These are phyloP conservation scores for Pseudotulostoma volvatum DNA, from an alignment of 495 filamentous ascomycete species.

Conservation along the genomic window DNA sequence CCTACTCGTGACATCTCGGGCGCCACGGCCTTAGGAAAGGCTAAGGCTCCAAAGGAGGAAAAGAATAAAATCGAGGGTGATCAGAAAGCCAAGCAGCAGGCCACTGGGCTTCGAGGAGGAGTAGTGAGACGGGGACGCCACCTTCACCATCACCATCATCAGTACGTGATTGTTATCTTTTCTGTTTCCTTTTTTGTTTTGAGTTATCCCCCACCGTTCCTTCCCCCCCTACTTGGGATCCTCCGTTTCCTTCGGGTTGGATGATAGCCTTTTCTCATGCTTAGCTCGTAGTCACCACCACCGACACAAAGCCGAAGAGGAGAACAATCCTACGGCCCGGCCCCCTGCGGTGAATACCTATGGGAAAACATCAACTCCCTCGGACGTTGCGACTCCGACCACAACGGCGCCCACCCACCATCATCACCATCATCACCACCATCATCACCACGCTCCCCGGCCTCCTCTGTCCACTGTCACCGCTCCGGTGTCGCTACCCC, in stretches of 20 bases:
- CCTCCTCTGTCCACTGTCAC: slow-evolving; percentile 16
- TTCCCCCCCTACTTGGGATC: too few species aligned
- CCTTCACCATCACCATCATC: slow-evolving; percentile 40
- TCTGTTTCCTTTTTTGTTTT: slow-evolving; percentile 1
- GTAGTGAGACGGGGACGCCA: slow-evolving; percentile 39
- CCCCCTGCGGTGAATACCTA: slow-evolving; percentile 16
- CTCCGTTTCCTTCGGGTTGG: too few species aligned
- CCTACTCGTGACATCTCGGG: slow-evolving; percentile 18
- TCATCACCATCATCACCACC: slow-evolving; percentile 42
- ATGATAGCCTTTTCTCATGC: too few species aligned
- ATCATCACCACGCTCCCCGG: slow-evolving; percentile 31
- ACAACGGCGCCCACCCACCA: slow-evolving; percentile 20
- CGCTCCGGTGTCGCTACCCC: slow-evolving; percentile 22
- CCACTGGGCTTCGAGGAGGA: slow-evolving; percentile 32
- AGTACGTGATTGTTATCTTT: slow-evolving; percentile 45
- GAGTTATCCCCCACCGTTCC: neutral
- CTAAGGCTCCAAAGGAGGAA: slow-evolving; percentile 37
- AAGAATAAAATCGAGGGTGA: slow-evolving; percentile 42
- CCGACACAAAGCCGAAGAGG: slow-evolving; percentile 53
- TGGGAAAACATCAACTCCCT: slow-evolving; percentile 20
- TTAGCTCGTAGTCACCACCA: slow-evolving; percentile 46
- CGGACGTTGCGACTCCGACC: slow-evolving; percentile 25
- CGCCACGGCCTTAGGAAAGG: slow-evolving; percentile 39
- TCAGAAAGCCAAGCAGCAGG: slow-evolving; percentile 37
- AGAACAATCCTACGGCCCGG: slow-evolving; percentile 25